Percentiles rank a stretch among this genome's conserved stretches.
These are phyloP conservation scores for Candida tropicalis DNA, from an alignment of 1,139 yeast species.

Conservation along the genomic window DNA sequence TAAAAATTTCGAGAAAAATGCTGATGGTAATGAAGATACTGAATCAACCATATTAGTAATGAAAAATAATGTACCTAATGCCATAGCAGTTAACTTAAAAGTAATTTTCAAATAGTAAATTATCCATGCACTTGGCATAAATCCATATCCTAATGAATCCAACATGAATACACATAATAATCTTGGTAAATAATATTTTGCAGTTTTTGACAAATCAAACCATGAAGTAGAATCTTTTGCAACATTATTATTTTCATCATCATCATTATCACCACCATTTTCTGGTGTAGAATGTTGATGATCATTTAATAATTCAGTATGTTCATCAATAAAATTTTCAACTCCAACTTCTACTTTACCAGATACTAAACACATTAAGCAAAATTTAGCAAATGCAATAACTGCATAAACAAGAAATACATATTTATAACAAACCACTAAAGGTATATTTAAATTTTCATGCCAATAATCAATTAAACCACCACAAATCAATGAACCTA, in stretches of 20 bases:
- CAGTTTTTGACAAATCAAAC: slow-evolving; percentile 30
- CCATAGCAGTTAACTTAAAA: slow-evolving; percentile 43
- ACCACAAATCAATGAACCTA: slow-evolving; percentile 75
- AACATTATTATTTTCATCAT: slow-evolving; percentile 11
- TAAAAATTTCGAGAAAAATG: slow-evolving; percentile 61
- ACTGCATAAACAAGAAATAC: slow-evolving; percentile 61
- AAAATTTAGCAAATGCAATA: slow-evolving; percentile 58
- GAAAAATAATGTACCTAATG: slow-evolving; percentile 59
- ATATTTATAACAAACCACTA: slow-evolving; percentile 52
- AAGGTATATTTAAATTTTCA: slow-evolving; percentile 30
- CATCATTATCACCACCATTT: slow-evolving; percentile 12
- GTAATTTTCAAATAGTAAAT: slow-evolving; percentile 67
- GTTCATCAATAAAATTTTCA: slow-evolving; percentile 12
- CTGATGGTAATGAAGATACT: slow-evolving; percentile 34
- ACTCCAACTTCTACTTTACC: slow-evolving; percentile 51
- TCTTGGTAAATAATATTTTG: slow-evolving; percentile 39
- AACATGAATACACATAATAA: slow-evolving; percentile 60
- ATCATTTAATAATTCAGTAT: slow-evolving; percentile 11
- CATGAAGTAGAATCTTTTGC: slow-evolving; percentile 2
- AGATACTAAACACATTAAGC: slow-evolving; percentile 56
- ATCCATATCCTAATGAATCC: slow-evolving; percentile 86
- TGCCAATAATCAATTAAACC: slow-evolving; percentile 49
- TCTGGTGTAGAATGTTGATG: slow-evolving; percentile 11
- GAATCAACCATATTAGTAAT: slow-evolving; percentile 33
- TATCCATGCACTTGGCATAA: slow-evolving; percentile 87